These are phyloP conservation scores for Fusarium pseudonygamai DNA, from an alignment of 2,329 filamentous ascomycete species.

Conservation along the genomic window DNA sequence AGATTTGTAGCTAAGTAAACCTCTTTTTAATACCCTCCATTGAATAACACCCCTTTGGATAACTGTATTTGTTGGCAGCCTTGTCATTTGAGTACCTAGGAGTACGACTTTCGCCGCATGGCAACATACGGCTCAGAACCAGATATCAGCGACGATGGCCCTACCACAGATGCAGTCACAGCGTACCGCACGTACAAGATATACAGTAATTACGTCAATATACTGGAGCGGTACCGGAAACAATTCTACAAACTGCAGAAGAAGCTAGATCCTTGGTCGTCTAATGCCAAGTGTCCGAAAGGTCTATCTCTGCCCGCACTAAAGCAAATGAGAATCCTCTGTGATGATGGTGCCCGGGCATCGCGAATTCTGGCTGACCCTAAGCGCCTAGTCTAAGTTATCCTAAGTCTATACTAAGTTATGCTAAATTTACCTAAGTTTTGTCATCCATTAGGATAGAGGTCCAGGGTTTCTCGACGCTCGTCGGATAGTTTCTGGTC, in stretches of 20 bases:
- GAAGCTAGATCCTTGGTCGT: background rate
- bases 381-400: background rate
- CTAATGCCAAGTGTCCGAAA: background rate
- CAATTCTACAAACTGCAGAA: background rate
- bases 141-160: background rate
- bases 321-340: background rate
- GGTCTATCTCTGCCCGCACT: background rate
- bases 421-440: background rate
- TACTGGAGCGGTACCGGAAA: background rate
- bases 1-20: no score
- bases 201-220: background rate
- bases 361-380: background rate
- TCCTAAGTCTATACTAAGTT: background rate
- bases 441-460: background rate
- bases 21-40: no score
- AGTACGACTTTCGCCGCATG: no score
- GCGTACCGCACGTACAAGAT: background rate
- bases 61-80: no score
- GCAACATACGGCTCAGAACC: background rate
- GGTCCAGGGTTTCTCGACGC: background rate
- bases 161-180: background rate
- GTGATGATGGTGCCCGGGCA: background rate
- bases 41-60: no score
- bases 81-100: no score
- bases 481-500: fast-evolving